These are phyloP conservation scores for Asclepias syriaca DNA, from an alignment of 257 asterid species.

Conservation along the genomic window DNA sequence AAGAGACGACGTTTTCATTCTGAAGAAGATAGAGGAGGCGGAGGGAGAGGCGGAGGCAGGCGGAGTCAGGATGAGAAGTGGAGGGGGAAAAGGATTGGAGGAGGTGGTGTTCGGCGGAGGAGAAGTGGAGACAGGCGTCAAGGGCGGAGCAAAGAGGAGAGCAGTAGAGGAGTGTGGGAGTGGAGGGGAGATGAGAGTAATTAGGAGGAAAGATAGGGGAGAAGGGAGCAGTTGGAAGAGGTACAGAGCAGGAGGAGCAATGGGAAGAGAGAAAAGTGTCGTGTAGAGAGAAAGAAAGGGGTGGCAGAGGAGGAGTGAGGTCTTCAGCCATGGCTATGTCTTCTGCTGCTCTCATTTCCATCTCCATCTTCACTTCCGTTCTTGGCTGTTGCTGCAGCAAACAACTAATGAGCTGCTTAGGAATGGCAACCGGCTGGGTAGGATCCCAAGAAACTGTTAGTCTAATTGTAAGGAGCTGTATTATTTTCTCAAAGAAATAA, in stretches of 20 bases:
- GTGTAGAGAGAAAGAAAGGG: slow-evolving; percentile 61
- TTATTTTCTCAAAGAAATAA: too few relatives aligned
- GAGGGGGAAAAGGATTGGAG: slow-evolving; percentile 27
- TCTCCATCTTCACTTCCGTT: slow-evolving; percentile 11
- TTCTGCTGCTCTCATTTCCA: slow-evolving; percentile 56
- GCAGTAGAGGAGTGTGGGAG: slow-evolving; percentile 44
- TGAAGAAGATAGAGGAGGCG: slow-evolving; percentile 45
- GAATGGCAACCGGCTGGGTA: too few relatives aligned
- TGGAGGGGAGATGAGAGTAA: slow-evolving; percentile 11
- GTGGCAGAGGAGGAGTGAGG: slow-evolving; percentile 60
- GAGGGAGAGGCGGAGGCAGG: slow-evolving; percentile 71
- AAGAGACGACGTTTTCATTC: neutral
- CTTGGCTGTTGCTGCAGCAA: too few relatives aligned
- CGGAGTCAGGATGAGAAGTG: slow-evolving; percentile 31
- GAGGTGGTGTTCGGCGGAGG: slow-evolving; percentile 49
- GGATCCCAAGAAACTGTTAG: too few relatives aligned
- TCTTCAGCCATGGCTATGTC: slow-evolving; percentile 43
- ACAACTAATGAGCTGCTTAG: too few relatives aligned
- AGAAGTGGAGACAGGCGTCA: slow-evolving; percentile 48
- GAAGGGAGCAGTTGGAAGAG: slow-evolving; percentile 32
- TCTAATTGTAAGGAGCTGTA: too few relatives aligned
- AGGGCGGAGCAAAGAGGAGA: slow-evolving; percentile 55
- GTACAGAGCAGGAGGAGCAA: slow-evolving; percentile 68
- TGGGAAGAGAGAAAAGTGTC: slow-evolving; percentile 42
- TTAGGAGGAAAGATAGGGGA: slow-evolving; percentile 13